Conservation (phyloP, 805 yeast genomes). For the Ascoidea asiatica region DNA sequence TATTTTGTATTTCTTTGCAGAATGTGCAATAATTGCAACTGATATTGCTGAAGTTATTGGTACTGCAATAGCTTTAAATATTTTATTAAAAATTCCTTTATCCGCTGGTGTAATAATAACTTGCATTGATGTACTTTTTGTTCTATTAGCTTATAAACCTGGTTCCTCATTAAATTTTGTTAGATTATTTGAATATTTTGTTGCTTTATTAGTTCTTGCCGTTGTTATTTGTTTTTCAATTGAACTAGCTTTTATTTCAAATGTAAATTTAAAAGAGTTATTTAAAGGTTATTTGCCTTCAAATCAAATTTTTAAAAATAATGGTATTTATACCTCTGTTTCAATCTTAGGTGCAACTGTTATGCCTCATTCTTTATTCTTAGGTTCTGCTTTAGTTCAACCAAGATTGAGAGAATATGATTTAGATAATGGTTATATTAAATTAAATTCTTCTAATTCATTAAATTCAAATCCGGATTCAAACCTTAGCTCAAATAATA, state of each 20-base stretch:
- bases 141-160: conserved; percentile 67
- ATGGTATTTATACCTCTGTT: conserved; percentile 60
- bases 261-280: conserved; percentile 42
- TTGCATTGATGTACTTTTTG: conserved; percentile 66
- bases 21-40: conserved; percentile 80
- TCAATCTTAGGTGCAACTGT: conserved; percentile 90
- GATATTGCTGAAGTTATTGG: conserved; percentile 94
- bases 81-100: conserved; percentile 61
- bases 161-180: conserved; percentile 63
- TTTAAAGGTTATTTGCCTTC: conserved; percentile 20
- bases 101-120: conserved; percentile 71
- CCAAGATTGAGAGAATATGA: conserved; percentile 75
- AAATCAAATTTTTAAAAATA: conserved; percentile 31
- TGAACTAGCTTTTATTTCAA: conserved; percentile 34
- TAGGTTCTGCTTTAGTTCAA: conserved; percentile 84
- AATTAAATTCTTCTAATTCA: neutral
- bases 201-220: conserved; percentile 53
- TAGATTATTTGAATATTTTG: conserved; percentile 63
- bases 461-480: too few species aligned
- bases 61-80: conserved; percentile 75
- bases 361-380: conserved; percentile 84
- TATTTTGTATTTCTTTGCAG: conserved; percentile 63
- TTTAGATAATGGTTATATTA: conserved; percentile 21
- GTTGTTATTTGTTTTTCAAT: conserved; percentile 74
- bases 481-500: neutral